Conservation (phyloP, 306 rosid genomes). For the Abrus precatorius region DNA sequence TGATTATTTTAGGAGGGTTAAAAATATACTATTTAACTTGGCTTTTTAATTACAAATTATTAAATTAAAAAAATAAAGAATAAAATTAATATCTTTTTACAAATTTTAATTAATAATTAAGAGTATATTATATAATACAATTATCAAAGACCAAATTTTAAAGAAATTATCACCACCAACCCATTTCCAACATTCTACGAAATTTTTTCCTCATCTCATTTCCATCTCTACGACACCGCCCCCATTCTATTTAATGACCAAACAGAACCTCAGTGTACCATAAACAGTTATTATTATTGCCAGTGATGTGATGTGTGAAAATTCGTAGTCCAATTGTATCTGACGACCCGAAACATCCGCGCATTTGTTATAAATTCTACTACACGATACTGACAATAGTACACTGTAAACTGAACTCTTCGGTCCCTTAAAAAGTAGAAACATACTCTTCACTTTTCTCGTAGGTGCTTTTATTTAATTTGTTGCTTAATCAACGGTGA, state of each 20-base stretch:
- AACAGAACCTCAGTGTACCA: not conserved
- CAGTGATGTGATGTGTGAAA: no score
- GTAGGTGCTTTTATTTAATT: not conserved
- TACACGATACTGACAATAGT: no score
- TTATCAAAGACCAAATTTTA: conserved; percentile 1
- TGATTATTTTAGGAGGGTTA: not conserved
- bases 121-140: not conserved
- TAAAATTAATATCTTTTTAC: no score
- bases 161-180: not conserved
- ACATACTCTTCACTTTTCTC: not conserved
- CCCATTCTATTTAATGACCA: not conserved
- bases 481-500: not conserved
- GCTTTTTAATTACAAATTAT: no score
- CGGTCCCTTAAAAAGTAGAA: not conserved
- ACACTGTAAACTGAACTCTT: not conserved
- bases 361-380: not conserved
- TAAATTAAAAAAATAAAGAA: no score
- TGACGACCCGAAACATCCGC: not conserved
- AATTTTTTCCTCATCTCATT: not conserved
- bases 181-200: not conserved
- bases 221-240: not conserved
- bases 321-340: not conserved
- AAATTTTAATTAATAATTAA: no score
- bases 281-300: not conserved
- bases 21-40: no score